Evolutionary conservation across 306 rosid genomes (phyloP).

Genomic region (Rubus idaeus): DNA sequence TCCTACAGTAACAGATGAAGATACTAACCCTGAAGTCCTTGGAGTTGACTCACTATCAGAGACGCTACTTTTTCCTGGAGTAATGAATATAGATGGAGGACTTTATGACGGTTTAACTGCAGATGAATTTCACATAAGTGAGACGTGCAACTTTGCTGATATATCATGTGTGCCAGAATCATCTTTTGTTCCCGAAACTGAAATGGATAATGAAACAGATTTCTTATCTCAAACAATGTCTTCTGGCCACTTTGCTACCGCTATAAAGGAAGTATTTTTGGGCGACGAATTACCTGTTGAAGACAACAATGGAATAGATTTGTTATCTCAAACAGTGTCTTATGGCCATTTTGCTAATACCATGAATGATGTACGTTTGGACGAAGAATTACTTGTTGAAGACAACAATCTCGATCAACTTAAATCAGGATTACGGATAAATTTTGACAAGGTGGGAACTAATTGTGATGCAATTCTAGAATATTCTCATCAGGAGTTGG

Average conservation of each 20-base stretch:
- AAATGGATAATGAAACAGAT: conserved; percentile 39
- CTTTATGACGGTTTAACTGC: conserved; percentile 39
- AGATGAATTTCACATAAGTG: conserved; percentile 34
- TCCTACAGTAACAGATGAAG: conserved; percentile 25
- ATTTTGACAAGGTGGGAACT: conserved; percentile 32
- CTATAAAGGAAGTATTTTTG: conserved; percentile 40
- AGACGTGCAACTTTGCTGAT: conserved; percentile 43
- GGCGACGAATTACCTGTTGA: conserved; percentile 27
- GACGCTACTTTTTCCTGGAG: conserved; percentile 35
- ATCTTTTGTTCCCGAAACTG: conserved; percentile 59
- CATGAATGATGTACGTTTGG: conserved; percentile 40
- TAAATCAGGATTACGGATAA: conserved; percentile 16
- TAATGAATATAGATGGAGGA: conserved; percentile 33
- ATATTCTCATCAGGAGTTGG: conserved; percentile 39
- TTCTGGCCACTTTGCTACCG: conserved; percentile 31
- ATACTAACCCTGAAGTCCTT: conserved; percentile 30
- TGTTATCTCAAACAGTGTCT: conserved; percentile 40
- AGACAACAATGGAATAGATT: conserved; percentile 34
- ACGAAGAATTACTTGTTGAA: conserved; percentile 36
- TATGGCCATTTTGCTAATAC: conserved; percentile 35
- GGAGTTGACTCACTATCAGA: conserved; percentile 31
- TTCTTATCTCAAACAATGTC: conserved; percentile 40
- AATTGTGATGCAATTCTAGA: conserved; percentile 34
- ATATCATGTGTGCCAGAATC: conserved; percentile 64
- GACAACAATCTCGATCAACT: conserved; percentile 18